Evolutionary conservation across 2,329 filamentous ascomycete genomes (phyloP), one percentile per base, ranked within the genome.

Genomic region (Colletotrichum sojae): DNA sequence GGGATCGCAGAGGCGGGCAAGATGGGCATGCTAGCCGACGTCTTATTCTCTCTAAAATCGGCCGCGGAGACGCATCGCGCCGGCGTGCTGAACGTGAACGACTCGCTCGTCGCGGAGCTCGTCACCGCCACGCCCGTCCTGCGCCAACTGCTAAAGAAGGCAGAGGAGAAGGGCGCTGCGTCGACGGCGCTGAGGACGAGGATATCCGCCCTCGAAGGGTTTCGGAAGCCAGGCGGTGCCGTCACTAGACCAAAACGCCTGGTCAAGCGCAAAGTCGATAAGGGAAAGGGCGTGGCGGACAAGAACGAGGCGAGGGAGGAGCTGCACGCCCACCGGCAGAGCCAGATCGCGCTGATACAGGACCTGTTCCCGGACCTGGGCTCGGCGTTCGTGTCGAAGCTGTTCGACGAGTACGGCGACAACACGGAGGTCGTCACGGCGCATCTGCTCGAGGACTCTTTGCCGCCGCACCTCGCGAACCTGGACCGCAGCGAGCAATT

Each of bases 331-430:
- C 94, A 97, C 79, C 90, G 86, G 49, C 92, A 97, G 89, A 95
- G 92, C 74, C 89, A 95, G 56, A 90, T 98, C 59, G 92, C 92
- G 0, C 94, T 97, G 78, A 87, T 99, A n/a, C 94, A 97, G 76
- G 95, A 99, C 76, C 84, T 98, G 0, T 98, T 98, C 76, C 94
- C 95, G 0, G 90, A 97, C 71, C 84, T 98, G 10, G 94, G 95
- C 5, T 91, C 93, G 4, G 93, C 88, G 0, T 98, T 97, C 76
- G 84, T 98, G 16, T 86, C 93, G 18, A 92, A 88, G 74, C 85
- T 97, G 10, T 85, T 98, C 25, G 92, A 95, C 74, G 90, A 93
- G 76, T 98, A 96, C 77, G 81, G 83, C 52, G 90, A 96, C 73
- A 85, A 95, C 74, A 87, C 91, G 0, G 94, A 98, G 79, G 87